A percentile compares a stretch with the other conserved stretches of the same genome.
Conservation (phyloP, 176 grass and related monocot species). For the Hyparrhenia diplandra region DNA sequence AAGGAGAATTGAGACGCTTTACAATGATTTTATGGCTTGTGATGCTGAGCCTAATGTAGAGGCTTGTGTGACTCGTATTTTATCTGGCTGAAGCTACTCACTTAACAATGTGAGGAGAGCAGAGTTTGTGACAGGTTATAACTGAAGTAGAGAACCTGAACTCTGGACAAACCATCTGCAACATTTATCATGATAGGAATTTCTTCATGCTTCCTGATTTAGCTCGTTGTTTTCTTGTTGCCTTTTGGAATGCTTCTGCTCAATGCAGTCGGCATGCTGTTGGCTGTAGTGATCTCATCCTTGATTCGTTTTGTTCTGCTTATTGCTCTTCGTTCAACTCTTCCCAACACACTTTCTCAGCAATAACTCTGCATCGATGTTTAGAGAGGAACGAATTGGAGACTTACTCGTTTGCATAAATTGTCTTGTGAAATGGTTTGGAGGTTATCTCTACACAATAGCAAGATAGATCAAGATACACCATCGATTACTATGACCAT, state of each 20-base stretch:
- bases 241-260: neutral
- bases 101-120: neutral
- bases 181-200: too few relatives aligned
- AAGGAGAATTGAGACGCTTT: neutral
- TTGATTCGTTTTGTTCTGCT: neutral
- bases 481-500: too few relatives aligned
- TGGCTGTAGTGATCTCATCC: neutral
- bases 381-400: too few relatives aligned
- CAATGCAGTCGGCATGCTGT: neutral
- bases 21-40: neutral
- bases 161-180: neutral
- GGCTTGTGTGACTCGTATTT: constrained; percentile 7
- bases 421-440: neutral
- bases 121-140: neutral
- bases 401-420: neutral
- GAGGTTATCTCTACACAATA: too few relatives aligned
- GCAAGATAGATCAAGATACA: too few relatives aligned
- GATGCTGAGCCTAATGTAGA: neutral
- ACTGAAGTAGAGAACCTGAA: neutral
- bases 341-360: neutral
- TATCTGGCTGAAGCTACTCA: neutral
- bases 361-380: neutral
- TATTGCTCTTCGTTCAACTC: neutral
- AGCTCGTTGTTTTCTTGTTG: neutral
- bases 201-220: neutral